These are phyloP conservation scores for Xylaria sp. DNA, from an alignment of 2,329 filamentous ascomycete genomes.

Conservation along the genomic window DNA sequence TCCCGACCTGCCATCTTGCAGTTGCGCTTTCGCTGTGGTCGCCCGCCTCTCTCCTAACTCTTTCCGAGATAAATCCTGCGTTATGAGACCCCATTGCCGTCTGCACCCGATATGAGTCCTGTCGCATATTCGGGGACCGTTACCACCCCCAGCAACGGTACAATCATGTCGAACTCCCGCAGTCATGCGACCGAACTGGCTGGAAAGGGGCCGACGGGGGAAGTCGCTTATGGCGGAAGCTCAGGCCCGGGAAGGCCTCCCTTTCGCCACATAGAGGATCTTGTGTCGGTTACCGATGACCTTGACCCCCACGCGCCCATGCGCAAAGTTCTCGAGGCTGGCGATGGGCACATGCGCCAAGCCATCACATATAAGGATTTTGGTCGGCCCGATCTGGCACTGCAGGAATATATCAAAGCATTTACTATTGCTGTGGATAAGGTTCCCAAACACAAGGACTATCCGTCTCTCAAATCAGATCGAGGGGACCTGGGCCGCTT, in stretches of 20 bases:
- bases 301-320: conserved; percentile 63
- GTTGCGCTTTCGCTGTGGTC: conserved; percentile 3
- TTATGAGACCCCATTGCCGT: conserved; percentile 27
- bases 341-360: conserved; percentile 65
- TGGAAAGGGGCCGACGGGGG: conserved; percentile 6
- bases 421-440: conserved; percentile 81
- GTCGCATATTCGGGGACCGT: conserved; percentile 40
- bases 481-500: conserved; percentile 59
- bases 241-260: conserved; percentile 49
- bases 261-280: conserved; percentile 65
- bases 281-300: conserved; percentile 59
- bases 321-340: conserved; percentile 63
- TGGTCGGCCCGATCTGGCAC: conserved; percentile 76
- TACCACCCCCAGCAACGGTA: conserved; percentile 22
- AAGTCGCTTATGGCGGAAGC: conserved; percentile 27
- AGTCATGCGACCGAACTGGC: conserved; percentile 26
- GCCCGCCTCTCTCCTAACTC: conserved; percentile 1
- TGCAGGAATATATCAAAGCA: conserved; percentile 85
- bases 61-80: conserved; percentile 4
- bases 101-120: conserved; percentile 43
- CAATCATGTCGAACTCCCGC: conserved; percentile 39
- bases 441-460: conserved; percentile 82
- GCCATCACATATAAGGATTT: conserved; percentile 73
- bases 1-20: conserved; percentile 1
- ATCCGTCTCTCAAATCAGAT: conserved; percentile 69